Percentiles rank a stretch among this genome's conserved stretches.
These are phyloP conservation scores for Candida qinlingensis DNA, from an alignment of 805 yeast species.

Conservation along the genomic window DNA sequence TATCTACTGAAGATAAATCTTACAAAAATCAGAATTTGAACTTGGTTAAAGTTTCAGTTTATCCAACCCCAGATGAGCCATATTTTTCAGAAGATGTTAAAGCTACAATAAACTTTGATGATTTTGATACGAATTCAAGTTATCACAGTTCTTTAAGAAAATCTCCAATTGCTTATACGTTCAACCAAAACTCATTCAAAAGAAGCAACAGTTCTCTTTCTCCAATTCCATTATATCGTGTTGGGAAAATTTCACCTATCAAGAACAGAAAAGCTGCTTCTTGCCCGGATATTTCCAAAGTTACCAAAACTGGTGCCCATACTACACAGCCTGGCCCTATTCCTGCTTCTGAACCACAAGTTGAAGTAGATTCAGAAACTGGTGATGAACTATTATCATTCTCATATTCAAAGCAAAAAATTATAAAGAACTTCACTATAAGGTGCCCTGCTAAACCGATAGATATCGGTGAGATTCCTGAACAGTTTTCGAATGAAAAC, in stretches of 20 bases:
- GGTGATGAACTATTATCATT: constrained; percentile 29
- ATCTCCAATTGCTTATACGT: background rate
- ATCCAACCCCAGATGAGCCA: constrained; percentile 15
- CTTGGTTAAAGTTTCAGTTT: constrained; percentile 1
- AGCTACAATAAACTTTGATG: background rate
- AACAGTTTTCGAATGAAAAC: constrained; percentile 32
- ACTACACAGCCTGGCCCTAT: constrained; percentile 32
- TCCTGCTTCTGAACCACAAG: constrained; percentile 26
- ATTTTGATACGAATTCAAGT: background rate
- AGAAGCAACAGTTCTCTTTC: background rate
- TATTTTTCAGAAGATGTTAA: constrained; percentile 5
- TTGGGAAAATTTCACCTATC: background rate
- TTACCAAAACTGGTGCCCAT: constrained; percentile 4
- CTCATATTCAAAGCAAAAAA: constrained; percentile 27
- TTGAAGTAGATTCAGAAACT: constrained; percentile 19
- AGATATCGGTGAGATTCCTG: constrained; percentile 18
- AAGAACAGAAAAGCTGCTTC: background rate
- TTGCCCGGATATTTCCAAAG: background rate
- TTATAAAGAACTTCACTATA: constrained; percentile 23
- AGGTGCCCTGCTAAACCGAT: constrained; percentile 17
- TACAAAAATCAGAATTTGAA: background rate
- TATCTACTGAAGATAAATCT: background rate
- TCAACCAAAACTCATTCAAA: background rate
- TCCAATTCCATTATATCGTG: background rate
- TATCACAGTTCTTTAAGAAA: background rate